Base-by-base conservation (phyloP, 116 monocot species). In the Dioscorea cayenensis region DNA sequence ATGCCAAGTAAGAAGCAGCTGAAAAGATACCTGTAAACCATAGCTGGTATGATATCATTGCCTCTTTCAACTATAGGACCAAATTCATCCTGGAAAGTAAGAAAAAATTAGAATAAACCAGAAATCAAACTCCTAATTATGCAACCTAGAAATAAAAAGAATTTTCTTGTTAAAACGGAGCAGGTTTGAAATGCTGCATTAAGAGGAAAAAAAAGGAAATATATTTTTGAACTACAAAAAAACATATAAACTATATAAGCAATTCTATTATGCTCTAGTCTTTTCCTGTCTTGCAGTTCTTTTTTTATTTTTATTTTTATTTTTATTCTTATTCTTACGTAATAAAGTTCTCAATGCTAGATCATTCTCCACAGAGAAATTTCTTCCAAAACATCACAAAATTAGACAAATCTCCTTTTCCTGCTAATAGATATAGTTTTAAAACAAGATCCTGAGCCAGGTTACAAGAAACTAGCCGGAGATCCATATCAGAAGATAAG, bases 31-130 rank as follows among this genome's bases (percentile, higher is more conserved):
- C 68, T 23, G 22, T 50, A 68, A 68, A 68, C 68, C 49, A 68
- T 50, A 50, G 43, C 68, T 22, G 68, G 68, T 17, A 68, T 49
- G 18, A 68, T 18, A 68, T 68, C 68, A 68, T 23, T 22, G 5
- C 49, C 36, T 18, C 49, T 21, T 27, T 49, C 68, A 7, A 22
- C 4, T 49, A 68, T 68, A 50, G 68, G 22, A 48, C 23, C 19
- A 68, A 68, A 48, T 20, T n/a, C 49, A 49, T 68, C 49, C 68
- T 68, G 68, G 9, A n/a, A 22, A 17, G 22, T 49, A 50, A 68
- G 9, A 50, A 49, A 48, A 22, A 5, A n/a, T 68, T 6, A 37
- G 7, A 59, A 21, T 6, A 59, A 59, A 19, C 43, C 43, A 43
- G 43, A 10, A 43, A 6, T 43, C 43, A 9, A 38, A 43, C 43